These are phyloP conservation scores for Acanthamoeba triangularis DNA, from an alignment of 208 protist genomes.

Conservation along the genomic window DNA sequence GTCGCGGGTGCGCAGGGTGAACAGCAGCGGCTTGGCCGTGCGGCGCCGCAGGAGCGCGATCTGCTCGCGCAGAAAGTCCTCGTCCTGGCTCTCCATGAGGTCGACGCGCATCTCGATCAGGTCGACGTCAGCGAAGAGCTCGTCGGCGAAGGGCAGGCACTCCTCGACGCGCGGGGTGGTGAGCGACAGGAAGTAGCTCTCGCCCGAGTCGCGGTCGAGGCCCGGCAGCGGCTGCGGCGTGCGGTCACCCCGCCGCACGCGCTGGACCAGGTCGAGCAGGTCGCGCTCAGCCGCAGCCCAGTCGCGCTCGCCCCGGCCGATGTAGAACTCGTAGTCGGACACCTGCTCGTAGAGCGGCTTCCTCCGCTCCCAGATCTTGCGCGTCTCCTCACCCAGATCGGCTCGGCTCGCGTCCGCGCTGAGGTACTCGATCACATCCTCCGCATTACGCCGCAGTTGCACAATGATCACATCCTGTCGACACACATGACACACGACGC, in stretches of 20 bases:
- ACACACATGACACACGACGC: too few species aligned
- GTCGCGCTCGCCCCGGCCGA: constrained; percentile 57
- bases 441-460: constrained; percentile 69
- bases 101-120: constrained; percentile 90
- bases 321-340: constrained; percentile 72
- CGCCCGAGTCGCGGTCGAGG: neutral
- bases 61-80: constrained; percentile 83
- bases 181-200: constrained; percentile 84
- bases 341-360: constrained; percentile 42
- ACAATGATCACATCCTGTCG: constrained; percentile 23
- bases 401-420: constrained; percentile 46
- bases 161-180: constrained; percentile 76
- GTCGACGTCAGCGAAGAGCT: constrained; percentile 83
- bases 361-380: constrained; percentile 55
- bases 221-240: neutral
- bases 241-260: neutral
- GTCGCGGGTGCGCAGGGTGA: constrained; percentile 84
- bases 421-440: constrained; percentile 76
- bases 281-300: constrained; percentile 30
- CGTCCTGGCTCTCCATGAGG: constrained; percentile 82
- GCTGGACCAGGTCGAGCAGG: constrained; percentile 28
- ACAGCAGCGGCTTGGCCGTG: constrained; percentile 87
- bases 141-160: constrained; percentile 60
- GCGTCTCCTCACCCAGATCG: constrained; percentile 62
- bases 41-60: constrained; percentile 83